Base-by-base conservation (phyloP, 176 grass and related monocot species). In the Zea luxurians region DNA sequence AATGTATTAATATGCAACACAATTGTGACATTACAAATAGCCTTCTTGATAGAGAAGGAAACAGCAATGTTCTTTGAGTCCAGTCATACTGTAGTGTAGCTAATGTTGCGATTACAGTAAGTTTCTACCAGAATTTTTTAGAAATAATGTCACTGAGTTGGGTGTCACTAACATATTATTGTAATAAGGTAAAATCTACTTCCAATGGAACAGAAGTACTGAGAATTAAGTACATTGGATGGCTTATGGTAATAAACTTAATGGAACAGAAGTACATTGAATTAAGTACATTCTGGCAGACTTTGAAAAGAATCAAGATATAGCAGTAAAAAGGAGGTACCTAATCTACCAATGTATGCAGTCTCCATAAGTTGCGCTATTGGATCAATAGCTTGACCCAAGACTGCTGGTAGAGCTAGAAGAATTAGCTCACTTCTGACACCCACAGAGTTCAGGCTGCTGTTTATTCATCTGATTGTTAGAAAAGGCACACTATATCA, bases 321-420 rank as follows among this genome's bases (percentile, higher is more conserved):
- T 67, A 61, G 36, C 7, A 66, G 63, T 67, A 83, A 10, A 58
- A 20, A 82, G 38, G 50, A 34, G 76, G 17, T 86, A 97, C 95
- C 91, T 92, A 97, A 88, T 97, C 89, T 89, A 46, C 89, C 95
- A 66, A 97, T 86, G 55, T 94, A 94, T 47, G 89, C 95, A 73
- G 95, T 94, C 86, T 97, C 95, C 95, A 97, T 92, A 78, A 97
- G 76, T 65, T 94, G 95, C 2, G 89, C 91, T 55, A 94, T 80
- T 37, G 95, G 95, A 79, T 97, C 95, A 64, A 97, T 92, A 70
- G 91, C 95, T 76, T 97, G 95, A n/a, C 87, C 89, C 58, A 97
- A 4, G 53, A 97, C 80, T 74, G 95, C 91, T 12, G 89, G 95
- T 73, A 97, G 85, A 77, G 95, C 91, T 82, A 97, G 83, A 71